Base-by-base conservation (phyloP, 192 early-diverging fungal species). In the Coemansia sp. region DNA sequence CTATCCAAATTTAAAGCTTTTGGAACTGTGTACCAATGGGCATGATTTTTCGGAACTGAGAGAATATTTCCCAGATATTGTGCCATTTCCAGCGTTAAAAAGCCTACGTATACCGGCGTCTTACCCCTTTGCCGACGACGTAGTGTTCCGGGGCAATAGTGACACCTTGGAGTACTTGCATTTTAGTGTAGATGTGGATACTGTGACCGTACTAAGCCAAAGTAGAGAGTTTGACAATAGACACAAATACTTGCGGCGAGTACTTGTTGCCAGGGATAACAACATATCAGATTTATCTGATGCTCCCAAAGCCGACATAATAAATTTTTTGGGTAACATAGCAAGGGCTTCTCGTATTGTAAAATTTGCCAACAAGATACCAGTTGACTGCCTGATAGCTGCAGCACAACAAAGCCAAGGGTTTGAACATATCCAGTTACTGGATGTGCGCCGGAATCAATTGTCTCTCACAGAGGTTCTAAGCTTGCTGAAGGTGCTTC, bases 41-140 rank as follows among this genome's bases (percentile, higher is more conserved):
- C 0, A 2, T 21, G n/a, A 48, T 21, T 48, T 48, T 7, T 48
- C 46, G 2, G 46, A 48, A 8, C 9, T 48, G 1, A 48, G 46
- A 48, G 46, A 48, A 10, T 48, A 48, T 48, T 48, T 48, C 0
- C 31, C 53, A 64, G 19, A 39, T 10, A 45, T 39, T 38, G 64
- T 37, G 14, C 64, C 50, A 15, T 66, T 66, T 55, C 64, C 64
- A 6, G 32, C 5, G 1, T 42, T 66, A n/a, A 15, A 38, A 12
- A 29, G 11, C 29, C 21, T 66, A 37, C 14, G 31, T 19, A 23
- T 48, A 8, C 29, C 46, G 1, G 31, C 36, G n/a, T 38, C 32
- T 32, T 66, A 55, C 9, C 64, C 64, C 34, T 66, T 66, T 25
- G 48, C 45, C 5, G 48, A 66, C 53, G 64, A 66, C 3, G 50